Conservation (phyloP, 805 yeast genomes). For the Middelhovenomyces tepae region DNA sequence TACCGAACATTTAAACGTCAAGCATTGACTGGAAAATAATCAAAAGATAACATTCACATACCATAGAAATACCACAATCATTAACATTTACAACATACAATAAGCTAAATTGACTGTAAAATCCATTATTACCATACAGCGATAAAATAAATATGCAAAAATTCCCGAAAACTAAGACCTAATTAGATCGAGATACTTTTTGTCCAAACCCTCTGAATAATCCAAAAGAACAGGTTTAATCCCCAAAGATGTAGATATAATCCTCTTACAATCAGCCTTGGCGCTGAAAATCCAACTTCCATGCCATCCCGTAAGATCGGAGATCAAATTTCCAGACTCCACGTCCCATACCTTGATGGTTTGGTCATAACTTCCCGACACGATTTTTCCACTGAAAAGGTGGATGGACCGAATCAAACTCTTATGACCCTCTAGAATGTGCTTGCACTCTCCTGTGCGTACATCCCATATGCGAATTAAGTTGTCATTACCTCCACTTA, state of each 20-base stretch:
- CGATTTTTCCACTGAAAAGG: constrained; percentile 19
- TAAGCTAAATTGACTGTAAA: too few species aligned
- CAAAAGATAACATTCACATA: too few species aligned
- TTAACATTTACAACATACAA: too few species aligned
- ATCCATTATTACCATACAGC: too few species aligned
- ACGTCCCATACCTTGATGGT: constrained; percentile 30
- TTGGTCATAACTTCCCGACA: constrained; percentile 30
- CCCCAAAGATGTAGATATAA: constrained; percentile 29
- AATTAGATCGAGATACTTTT: constrained; percentile 14
- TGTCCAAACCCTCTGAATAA: constrained; percentile 23
- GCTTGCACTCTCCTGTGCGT: constrained; percentile 59
- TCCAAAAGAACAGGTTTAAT: constrained; percentile 26
- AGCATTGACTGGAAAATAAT: constrained; percentile 4
- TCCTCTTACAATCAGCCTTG: constrained; percentile 20
- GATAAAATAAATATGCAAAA: too few species aligned
- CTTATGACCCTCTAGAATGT: constrained; percentile 67
- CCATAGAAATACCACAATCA: too few species aligned
- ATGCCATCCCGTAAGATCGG: constrained; percentile 24
- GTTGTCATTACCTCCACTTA: constrained; percentile 81
- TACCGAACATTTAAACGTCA: constrained; percentile 1
- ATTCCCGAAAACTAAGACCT: constrained; percentile 5
- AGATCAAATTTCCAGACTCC: constrained; percentile 18
- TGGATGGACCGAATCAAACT: constrained; percentile 63
- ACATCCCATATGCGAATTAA: constrained; percentile 85
- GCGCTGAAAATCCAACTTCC: constrained; percentile 29